Evolutionary conservation across 202 grass and related monocot species (phyloP), one percentile per base, ranked within the genome.

Genomic region (Alloteropsis angusta): DNA sequence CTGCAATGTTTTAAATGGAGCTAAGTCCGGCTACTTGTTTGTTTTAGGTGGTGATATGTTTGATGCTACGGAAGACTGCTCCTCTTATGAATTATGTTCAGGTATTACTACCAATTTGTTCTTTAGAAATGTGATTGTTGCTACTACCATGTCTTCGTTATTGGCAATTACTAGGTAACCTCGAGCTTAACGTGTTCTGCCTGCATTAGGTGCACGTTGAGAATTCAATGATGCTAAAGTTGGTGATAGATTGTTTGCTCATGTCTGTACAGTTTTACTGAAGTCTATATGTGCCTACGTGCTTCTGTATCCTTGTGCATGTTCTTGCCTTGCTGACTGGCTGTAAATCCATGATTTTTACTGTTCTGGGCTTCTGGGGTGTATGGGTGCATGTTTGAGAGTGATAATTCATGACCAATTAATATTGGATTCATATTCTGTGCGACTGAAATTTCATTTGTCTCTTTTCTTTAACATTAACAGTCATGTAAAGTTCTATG

Each of bases 31-130:
- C 30, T 25, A 67, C 38, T 43, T 87, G 16, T 21, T 77, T 59
- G 14, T 76, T 49, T 52, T 69, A 97, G 93, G 93, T 97, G 57
- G 93, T 93, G 43, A 88, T 97, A 80, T 93, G 93, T 77, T 73
- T 97, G 87, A 90, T 97, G 90, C 62, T 97, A 38, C 83, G 90
- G 58, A 97, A 93, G 80, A 66, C 87, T 75, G 76, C 65, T 44
- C 12, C 83, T 58, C 80, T 97, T 68, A 82, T 97, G 75, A 88
- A 60, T 76, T 97, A 93, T 88, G 77, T 97, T 82, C 90, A 97
- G 85, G 93, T 97, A 87, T 85, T 50, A 15, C 68, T 82, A 15
- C 68, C 79, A 16, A 58, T 66, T 15, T 76, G 14, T 69, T 56
- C 11, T 83, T 9, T 63, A 47, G 25, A 43, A 78, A 37, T 19